phyloP scores from a whole-genome alignment of 192 early-diverging fungal species.

The Backusella macrospora region DNA sequence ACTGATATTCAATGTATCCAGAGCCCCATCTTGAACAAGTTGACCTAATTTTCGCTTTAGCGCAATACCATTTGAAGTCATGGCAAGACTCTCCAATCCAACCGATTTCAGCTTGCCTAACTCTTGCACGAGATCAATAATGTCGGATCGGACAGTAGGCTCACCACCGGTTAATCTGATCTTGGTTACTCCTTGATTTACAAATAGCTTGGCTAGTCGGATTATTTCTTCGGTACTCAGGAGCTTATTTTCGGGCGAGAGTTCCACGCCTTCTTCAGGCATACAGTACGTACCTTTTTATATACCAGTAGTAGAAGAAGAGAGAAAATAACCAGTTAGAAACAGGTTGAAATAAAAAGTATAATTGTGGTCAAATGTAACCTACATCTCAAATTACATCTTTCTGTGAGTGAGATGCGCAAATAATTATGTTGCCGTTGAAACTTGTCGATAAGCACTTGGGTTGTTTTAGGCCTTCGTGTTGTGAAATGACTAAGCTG shows the following conservation, averaged over 20 bases:
- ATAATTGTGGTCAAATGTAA: neutral
- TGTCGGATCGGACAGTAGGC: conserved; percentile 91
- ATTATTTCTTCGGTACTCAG: conserved; percentile 85
- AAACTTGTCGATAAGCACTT: conserved; percentile 21
- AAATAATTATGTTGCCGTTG: conserved; percentile 90
- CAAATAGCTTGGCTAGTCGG: conserved; percentile 80
- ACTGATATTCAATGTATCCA: conserved; percentile 90
- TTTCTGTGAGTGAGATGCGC: conserved; percentile 92
- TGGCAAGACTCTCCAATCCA: conserved; percentile 81
- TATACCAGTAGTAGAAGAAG: neutral
- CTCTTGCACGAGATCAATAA: conserved; percentile 81
- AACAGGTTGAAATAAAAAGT: neutral
- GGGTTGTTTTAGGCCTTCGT: neutral
- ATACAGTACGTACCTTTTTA: conserved; percentile 89
- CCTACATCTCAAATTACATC: conserved; percentile 92
- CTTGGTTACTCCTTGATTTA: conserved; percentile 87
- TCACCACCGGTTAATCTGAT: conserved; percentile 97
- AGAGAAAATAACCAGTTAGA: neutral
- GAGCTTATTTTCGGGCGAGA: conserved; percentile 70
- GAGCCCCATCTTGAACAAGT: conserved; percentile 64
- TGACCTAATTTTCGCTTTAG: conserved; percentile 79
- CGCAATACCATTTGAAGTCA: conserved; percentile 96
- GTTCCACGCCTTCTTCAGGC: conserved; percentile 84
- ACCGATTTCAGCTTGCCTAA: conserved; percentile 70
- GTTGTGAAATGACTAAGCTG: conserved; percentile 10